A percentile compares a stretch with the other conserved stretches of the same genome.
Conservation (phyloP, 192 early-diverging fungal genomes). For the Ramicandelaber brevisporus region DNA sequence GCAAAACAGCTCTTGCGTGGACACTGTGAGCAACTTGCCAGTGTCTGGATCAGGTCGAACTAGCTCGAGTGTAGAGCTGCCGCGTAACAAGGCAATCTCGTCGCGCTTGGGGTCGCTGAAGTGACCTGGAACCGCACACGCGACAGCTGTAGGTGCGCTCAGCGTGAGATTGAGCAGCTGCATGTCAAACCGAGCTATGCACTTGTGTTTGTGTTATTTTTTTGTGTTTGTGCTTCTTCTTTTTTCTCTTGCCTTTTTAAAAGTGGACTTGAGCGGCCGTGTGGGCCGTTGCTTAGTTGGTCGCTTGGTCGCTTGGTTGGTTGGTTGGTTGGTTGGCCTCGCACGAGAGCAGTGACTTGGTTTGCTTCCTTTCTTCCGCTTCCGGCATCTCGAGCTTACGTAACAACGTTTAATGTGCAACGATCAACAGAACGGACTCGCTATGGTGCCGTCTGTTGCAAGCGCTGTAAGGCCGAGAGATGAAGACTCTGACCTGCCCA, state of each 20-base stretch:
- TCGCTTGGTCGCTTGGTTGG: no score
- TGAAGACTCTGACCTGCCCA: no score
- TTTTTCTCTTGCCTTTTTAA: constrained; percentile 2
- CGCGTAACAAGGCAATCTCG: constrained; percentile 59
- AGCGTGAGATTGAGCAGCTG: constrained; percentile 79
- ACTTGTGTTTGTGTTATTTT: constrained; percentile 1
- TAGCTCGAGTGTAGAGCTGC: constrained; percentile 51
- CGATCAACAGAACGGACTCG: no score
- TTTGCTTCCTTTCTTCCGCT: no score
- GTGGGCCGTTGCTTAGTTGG: no score
- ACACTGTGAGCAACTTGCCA: constrained; percentile 47
- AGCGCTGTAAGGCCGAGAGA: no score
- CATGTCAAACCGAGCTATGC: constrained; percentile 23
- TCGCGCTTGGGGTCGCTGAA: constrained; percentile 80
- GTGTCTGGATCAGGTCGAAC: constrained; percentile 46
- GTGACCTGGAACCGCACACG: constrained; percentile 57
- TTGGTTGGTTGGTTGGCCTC: no score
- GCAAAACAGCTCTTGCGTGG: constrained; percentile 63
- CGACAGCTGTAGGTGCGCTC: constrained; percentile 54
- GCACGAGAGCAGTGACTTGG: no score
- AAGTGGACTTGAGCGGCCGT: no score
- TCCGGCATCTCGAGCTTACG: no score
- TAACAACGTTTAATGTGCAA: no score
- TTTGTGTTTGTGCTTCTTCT: neutral
- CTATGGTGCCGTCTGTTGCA: no score